These are phyloP conservation scores for Phialophora macrospora DNA, from an alignment of 2,329 filamentous ascomycete species.

Conservation along the genomic window DNA sequence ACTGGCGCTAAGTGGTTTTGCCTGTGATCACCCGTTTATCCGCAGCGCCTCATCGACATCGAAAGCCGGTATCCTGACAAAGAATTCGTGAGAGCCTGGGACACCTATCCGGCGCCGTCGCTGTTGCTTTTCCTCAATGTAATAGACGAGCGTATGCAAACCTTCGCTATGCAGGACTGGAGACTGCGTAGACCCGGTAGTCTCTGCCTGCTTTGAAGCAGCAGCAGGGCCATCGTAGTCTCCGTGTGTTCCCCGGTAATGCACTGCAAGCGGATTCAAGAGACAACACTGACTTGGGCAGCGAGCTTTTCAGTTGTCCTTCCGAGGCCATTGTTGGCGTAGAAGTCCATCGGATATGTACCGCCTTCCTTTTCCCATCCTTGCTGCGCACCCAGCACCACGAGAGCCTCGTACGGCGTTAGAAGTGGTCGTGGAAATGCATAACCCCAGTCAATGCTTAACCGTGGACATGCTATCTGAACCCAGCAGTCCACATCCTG, in stretches of 20 bases:
- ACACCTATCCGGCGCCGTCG: not conserved
- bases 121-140: not conserved
- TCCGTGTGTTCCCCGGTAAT: not conserved
- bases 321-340: constrained; percentile 87
- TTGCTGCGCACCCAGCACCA: constrained; percentile 79
- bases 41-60: not conserved
- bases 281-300: constrained; percentile 32
- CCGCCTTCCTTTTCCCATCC: constrained; percentile 68
- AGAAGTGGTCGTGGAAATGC: constrained; percentile 86
- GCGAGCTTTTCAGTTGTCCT: constrained; percentile 64
- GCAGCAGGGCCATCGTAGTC: not conserved
- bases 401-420: constrained; percentile 92
- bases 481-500: constrained; percentile 96
- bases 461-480: constrained; percentile 91
- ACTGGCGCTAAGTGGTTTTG: not conserved
- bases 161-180: no score
- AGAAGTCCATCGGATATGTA: constrained; percentile 98
- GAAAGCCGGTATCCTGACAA: not conserved
- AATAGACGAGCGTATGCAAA: no score
- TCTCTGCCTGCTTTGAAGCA: not conserved
- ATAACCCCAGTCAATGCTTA: constrained; percentile 99
- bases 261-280: constrained; percentile 14
- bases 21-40: not conserved
- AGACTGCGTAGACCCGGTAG: no score
- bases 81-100: not conserved